A percentile compares a stretch with the other conserved stretches of the same genome.
phyloP scores from a whole-genome alignment of 768 basidiomycete species.

The Paxillus involutus region DNA sequence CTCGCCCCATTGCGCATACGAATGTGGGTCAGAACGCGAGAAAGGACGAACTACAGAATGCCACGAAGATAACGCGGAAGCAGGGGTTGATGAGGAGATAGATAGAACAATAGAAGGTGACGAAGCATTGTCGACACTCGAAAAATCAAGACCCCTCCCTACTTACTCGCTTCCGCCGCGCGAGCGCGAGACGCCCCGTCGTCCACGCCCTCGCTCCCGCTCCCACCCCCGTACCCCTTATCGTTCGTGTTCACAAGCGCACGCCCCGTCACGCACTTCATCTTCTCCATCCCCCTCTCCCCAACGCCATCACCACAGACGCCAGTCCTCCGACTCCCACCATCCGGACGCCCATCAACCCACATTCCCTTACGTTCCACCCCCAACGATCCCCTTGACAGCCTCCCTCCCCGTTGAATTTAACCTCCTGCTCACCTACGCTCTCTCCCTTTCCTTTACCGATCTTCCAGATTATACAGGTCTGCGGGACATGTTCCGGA shows the following conservation, averaged over 20 bases:
- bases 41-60: not conserved
- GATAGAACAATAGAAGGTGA: conserved; percentile 14
- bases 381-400: conserved; percentile 53
- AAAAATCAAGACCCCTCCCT: conserved; percentile 15
- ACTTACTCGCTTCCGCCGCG: not conserved
- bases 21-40: conserved; percentile 1
- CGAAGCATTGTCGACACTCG: conserved; percentile 9
- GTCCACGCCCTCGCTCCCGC: conserved; percentile 11
- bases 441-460: conserved; percentile 80
- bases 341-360: conserved; percentile 15
- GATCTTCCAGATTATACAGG: conserved; percentile 90
- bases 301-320: conserved; percentile 14
- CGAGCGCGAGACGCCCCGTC: conserved; percentile 9
- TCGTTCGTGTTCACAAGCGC: conserved; percentile 9
- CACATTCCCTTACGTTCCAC: conserved; percentile 6
- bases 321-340: conserved; percentile 16
- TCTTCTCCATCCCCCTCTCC: conserved; percentile 17
- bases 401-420: conserved; percentile 80
- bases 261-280: conserved; percentile 6
- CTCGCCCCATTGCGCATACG: conserved; percentile 13
- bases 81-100: not conserved
- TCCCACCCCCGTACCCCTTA: conserved; percentile 18
- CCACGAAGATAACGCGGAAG: conserved; percentile 3
- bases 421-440: conserved; percentile 75
- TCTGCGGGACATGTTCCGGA: conserved; percentile 69